Conservation (phyloP, 169 alveolate species). For the Pseudocohnilembus persalinus region DNA sequence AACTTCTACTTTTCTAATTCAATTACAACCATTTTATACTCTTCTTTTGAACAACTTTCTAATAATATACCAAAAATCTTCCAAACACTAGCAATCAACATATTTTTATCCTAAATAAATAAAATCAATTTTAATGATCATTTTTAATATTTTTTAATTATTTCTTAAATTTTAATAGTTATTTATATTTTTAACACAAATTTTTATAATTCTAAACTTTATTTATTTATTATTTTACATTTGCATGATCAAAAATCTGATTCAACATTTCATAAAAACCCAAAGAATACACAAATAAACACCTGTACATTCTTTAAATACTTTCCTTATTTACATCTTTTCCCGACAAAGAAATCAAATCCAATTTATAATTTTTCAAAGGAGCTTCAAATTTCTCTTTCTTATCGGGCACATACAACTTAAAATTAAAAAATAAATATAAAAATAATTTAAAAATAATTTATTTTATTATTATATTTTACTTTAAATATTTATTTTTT, state of each 20-base stretch:
- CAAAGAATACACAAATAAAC: slow-evolving; percentile 59
- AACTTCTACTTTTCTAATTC: slow-evolving; percentile 5
- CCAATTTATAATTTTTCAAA: slow-evolving; percentile 21
- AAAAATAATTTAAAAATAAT: too few relatives aligned
- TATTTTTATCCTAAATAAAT: background rate
- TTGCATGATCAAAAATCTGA: slow-evolving; percentile 45
- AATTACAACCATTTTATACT: background rate
- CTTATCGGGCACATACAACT: background rate
- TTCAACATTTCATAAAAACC: slow-evolving; percentile 66
- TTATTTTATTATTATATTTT: too few relatives aligned
- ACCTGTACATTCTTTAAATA: slow-evolving; percentile 59
- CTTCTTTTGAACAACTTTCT: slow-evolving; percentile 4
- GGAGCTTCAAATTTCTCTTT: background rate
- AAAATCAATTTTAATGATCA: too few relatives aligned
- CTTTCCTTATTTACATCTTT: slow-evolving; percentile 53
- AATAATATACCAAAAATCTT: slow-evolving; percentile 33
- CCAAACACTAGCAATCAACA: slow-evolving; percentile 14
- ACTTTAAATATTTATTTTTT: too few relatives aligned
- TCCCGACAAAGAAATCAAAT: slow-evolving; percentile 38
- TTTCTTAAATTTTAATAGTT: too few relatives aligned
- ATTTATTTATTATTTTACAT: slow-evolving; percentile 7
- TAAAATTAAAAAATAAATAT: too few relatives aligned
- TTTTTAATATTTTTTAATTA: too few relatives aligned
- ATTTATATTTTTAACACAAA: too few relatives aligned
- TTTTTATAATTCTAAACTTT: background rate